These are phyloP conservation scores for Dendrobium catenatum DNA, from an alignment of 106 monocot genomes.

Conservation along the genomic window DNA sequence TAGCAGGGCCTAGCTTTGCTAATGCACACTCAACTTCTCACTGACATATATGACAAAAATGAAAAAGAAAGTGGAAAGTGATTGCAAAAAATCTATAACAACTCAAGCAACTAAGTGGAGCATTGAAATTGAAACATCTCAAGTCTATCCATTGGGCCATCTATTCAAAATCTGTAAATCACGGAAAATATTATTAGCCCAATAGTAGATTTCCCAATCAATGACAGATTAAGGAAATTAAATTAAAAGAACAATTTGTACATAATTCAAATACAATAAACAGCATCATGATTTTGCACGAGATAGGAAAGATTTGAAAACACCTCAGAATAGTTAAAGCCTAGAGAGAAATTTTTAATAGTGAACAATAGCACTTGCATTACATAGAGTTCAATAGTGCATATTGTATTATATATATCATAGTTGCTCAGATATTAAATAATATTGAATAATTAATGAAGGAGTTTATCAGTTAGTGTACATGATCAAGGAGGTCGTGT, in stretches of 20 bases:
- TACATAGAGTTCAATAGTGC: too few species aligned
- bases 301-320: background rate
- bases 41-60: slow-evolving; percentile 53
- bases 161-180: background rate
- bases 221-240: background rate
- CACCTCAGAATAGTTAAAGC: background rate
- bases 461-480: background rate
- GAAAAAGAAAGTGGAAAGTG: background rate
- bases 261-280: background rate
- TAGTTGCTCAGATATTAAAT: too few species aligned
- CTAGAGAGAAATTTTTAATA: background rate
- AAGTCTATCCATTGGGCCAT: background rate
- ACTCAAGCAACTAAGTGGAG: background rate
- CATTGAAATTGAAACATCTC: background rate
- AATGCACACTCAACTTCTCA: slow-evolving; percentile 97
- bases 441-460: background rate
- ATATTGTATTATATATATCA: too few species aligned
- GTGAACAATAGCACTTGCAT: too few species aligned
- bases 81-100: background rate
- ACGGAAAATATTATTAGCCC: background rate
- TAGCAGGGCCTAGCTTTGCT: slow-evolving; percentile 66
- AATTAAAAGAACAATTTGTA: background rate
- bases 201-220: background rate
- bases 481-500: too few species aligned
- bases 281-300: background rate